phyloP scores from a whole-genome alignment of 805 yeast genomes.

The Starmerella apis region DNA sequence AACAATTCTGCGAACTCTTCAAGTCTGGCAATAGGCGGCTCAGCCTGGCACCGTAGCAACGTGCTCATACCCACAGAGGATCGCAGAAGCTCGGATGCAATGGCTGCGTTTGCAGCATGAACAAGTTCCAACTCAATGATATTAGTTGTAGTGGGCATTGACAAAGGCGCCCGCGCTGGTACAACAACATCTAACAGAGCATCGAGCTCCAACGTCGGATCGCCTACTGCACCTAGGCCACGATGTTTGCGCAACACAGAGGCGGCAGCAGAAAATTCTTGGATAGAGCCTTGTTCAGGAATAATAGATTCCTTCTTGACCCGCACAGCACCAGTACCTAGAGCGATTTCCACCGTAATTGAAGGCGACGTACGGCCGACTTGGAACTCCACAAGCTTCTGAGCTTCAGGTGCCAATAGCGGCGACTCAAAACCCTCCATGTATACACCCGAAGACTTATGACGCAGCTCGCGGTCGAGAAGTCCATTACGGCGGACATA shows the following conservation, averaged over 20 bases:
- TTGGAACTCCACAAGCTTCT: slow-evolving; percentile 35
- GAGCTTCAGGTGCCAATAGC: slow-evolving; percentile 41
- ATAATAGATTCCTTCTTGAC: slow-evolving; percentile 53
- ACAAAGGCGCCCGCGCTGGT: slow-evolving; percentile 18
- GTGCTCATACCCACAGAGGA: slow-evolving; percentile 63
- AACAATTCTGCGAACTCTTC: slow-evolving; percentile 69
- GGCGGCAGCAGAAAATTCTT: slow-evolving; percentile 11
- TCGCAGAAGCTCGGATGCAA: slow-evolving; percentile 63
- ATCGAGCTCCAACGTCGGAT: slow-evolving; percentile 12
- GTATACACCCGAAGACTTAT: slow-evolving; percentile 79
- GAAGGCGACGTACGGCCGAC: slow-evolving; percentile 54
- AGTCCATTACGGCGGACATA: slow-evolving; percentile 62
- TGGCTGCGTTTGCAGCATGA: slow-evolving; percentile 69
- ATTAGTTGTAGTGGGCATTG: slow-evolving; percentile 30
- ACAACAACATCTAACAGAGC: slow-evolving; percentile 18
- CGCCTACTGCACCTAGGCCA: slow-evolving; percentile 15
- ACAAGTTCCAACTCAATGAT: slow-evolving; percentile 63
- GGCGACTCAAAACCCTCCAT: slow-evolving; percentile 59
- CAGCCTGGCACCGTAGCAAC: slow-evolving; percentile 73
- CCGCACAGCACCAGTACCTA: slow-evolving; percentile 58
- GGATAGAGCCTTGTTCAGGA: slow-evolving; percentile 16
- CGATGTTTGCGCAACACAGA: slow-evolving; percentile 15
- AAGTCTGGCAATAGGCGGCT: slow-evolving; percentile 72
- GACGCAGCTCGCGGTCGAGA: slow-evolving; percentile 79
- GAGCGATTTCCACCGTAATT: slow-evolving; percentile 66